Conservation (phyloP, 2,329 filamentous ascomycete genomes). For the Gnomoniopsis sp. region DNA sequence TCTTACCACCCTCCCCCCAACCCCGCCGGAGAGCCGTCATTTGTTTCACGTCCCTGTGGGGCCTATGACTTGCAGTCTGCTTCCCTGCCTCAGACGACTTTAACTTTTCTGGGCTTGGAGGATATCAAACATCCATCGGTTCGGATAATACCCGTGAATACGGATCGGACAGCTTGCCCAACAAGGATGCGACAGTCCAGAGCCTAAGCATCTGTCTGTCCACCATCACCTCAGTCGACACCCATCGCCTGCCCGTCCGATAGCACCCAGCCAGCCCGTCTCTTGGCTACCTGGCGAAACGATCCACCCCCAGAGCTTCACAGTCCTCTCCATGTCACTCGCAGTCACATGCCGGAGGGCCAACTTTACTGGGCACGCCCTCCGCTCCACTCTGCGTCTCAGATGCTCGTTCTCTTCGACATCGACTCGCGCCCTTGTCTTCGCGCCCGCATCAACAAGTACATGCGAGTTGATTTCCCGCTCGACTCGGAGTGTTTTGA, state of each 20-base stretch:
- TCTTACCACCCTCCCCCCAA: background rate
- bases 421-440: background rate
- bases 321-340: slow-evolving; percentile 4
- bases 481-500: background rate
- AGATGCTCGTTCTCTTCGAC: background rate
- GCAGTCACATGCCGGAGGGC: slow-evolving; percentile 12
- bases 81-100: background rate
- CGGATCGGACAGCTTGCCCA: background rate
- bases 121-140: slow-evolving; percentile 12
- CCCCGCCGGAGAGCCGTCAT: background rate
- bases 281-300: background rate
- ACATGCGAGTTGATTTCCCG: background rate
- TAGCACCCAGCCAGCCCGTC: background rate
- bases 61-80: background rate
- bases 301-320: background rate
- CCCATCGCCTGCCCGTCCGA: background rate
- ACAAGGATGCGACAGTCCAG: slow-evolving; percentile 13
- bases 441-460: background rate
- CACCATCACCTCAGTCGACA: background rate
- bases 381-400: slow-evolving; percentile 1
- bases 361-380: background rate
- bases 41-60: background rate
- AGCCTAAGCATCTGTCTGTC: background rate
- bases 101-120: slow-evolving; percentile 3
- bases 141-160: background rate